Conservation (phyloP, 2,329 filamentous ascomycete genomes). For the Penicillium sp. region DNA sequence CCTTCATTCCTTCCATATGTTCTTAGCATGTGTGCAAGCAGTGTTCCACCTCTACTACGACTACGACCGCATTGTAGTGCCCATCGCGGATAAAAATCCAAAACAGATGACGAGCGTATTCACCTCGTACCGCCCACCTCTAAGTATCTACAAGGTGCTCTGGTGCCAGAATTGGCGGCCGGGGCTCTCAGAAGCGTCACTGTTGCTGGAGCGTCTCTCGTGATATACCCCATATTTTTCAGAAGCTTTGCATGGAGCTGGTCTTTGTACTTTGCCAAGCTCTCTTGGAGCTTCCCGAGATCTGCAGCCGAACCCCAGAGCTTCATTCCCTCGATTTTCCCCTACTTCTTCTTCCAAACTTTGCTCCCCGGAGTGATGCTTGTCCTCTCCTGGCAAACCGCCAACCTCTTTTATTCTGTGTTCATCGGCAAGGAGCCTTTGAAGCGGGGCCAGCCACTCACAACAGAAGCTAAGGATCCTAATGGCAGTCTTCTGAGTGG, state of each 20-base stretch:
- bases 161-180: slow-evolving; percentile 33
- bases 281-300: slow-evolving; percentile 73
- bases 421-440: slow-evolving; percentile 78
- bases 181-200: slow-evolving; percentile 41
- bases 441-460: slow-evolving; percentile 82
- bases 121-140: slow-evolving; percentile 39
- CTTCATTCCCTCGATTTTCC: slow-evolving; percentile 56
- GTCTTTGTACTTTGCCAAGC: slow-evolving; percentile 67
- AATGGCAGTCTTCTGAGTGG: slow-evolving; percentile 87
- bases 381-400: slow-evolving; percentile 70
- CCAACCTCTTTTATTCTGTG: slow-evolving; percentile 75
- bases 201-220: slow-evolving; percentile 48
- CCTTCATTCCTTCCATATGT: slow-evolving; percentile 67
- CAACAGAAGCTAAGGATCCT: slow-evolving; percentile 80
- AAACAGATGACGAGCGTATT: slow-evolving; percentile 37
- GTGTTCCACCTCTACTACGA: slow-evolving; percentile 69
- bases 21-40: slow-evolving; percentile 70
- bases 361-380: slow-evolving; percentile 66
- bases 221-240: slow-evolving; percentile 64
- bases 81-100: slow-evolving; percentile 40
- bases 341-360: slow-evolving; percentile 57
- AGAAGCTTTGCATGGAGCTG: slow-evolving; percentile 66
- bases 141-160: slow-evolving; percentile 39
- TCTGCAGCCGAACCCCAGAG: slow-evolving; percentile 61
- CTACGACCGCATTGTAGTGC: slow-evolving; percentile 65